These are phyloP conservation scores for Aphanocladium album DNA, from an alignment of 2,329 filamentous ascomycete species.

Conservation along the genomic window DNA sequence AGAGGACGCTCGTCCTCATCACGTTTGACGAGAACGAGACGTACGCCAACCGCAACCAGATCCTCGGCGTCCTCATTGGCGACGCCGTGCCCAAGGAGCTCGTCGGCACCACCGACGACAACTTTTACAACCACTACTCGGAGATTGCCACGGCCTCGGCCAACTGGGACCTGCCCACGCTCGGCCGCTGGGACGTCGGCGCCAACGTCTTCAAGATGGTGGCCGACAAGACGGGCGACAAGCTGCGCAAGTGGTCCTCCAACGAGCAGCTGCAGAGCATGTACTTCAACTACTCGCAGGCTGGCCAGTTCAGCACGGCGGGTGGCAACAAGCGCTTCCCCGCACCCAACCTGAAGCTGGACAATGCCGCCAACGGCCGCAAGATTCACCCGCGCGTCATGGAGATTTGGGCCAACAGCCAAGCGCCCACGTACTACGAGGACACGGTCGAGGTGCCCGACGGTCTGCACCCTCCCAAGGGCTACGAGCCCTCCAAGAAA, in stretches of 20 bases:
- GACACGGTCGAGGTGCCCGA: constrained; percentile 36
- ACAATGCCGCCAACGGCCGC: constrained; percentile 24
- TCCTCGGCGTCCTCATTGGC: constrained; percentile 69
- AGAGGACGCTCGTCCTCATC: constrained; percentile 68
- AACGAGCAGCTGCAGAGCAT: constrained; percentile 33
- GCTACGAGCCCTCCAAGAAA: constrained; percentile 22
- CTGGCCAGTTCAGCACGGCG: constrained; percentile 40
- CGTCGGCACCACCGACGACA: constrained; percentile 61
- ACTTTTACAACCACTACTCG: constrained; percentile 71
- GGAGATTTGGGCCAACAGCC: constrained; percentile 31
- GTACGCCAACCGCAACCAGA: constrained; percentile 61
- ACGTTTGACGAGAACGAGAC: constrained; percentile 77
- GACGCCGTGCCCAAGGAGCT: constrained; percentile 62
- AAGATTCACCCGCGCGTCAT: constrained; percentile 33
- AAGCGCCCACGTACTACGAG: constrained; percentile 38
- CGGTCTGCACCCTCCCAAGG: constrained; percentile 37
- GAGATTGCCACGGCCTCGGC: constrained; percentile 60
- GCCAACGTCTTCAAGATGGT: constrained; percentile 65
- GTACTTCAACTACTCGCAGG: constrained; percentile 51
- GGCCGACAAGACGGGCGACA: constrained; percentile 55
- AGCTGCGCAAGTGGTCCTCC: constrained; percentile 33
- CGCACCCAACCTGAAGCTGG: constrained; percentile 35
- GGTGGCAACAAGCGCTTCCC: constrained; percentile 32
- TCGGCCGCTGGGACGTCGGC: constrained; percentile 67
- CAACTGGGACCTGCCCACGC: constrained; percentile 65